Evolutionary conservation across 106 monocot genomes (phyloP), one percentile per base, ranked within the genome.

Genomic region (Acorus gramineus): DNA sequence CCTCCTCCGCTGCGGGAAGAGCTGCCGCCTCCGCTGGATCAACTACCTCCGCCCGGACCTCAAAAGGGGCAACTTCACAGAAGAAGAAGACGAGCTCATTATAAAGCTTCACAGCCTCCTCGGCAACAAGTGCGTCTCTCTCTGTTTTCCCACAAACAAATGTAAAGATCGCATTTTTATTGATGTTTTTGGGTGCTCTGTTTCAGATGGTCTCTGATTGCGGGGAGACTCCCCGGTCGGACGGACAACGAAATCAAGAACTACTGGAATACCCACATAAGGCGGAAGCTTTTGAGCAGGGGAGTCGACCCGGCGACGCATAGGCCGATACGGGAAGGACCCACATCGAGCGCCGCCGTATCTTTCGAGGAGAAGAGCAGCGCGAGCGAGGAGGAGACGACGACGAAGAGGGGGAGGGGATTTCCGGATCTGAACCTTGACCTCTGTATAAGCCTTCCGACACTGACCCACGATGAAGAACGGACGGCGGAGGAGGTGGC

Each of bases 221-320:
- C 84, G 0, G 84, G 77, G n/a, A 74, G 80, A 52, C 67, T 85
- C 7, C 84, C 84, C 2, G 84, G 84, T 3, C 67, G 84, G 28
- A 28, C 28, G 28, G 28, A 28, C 28, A 28, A 28, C 28, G 28
- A 28, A 28, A 28, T 28, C 28, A 85, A 85, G 71, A 85, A 85
- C 67, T 80, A 85, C 66, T 85, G 84, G 84, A 85, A 85, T 80
- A 85, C 84, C 11, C 84, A 80, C 60, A 85, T 85, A 52, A 63
- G 80, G 44, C 47, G 84, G 74, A 85, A 80, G 57, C 62, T 85
- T 2, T 50, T 80, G 44, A 81, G 77, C 60, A 14, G 84, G 10
- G 84, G 84, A 6, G 44, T 85, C 43, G 84, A 85, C 62, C 84
- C 84, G 6, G 60, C 71, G 14, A 85, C 80, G 0, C 84, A 77